Conservation (phyloP, 1,284 basidiomycete genomes). For the Somion occarium region DNA sequence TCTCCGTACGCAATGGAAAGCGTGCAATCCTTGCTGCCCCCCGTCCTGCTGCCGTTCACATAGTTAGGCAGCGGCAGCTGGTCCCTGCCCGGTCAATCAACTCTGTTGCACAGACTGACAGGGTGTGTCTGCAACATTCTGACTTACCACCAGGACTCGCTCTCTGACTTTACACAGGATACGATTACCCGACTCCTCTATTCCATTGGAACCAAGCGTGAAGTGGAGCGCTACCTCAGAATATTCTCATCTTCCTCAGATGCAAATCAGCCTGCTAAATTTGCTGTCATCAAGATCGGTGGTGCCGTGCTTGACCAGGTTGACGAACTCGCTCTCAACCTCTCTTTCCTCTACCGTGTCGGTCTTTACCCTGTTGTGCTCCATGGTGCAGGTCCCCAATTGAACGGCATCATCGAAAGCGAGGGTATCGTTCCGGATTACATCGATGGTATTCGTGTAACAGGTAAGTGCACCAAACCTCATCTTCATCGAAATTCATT, state of each 20-base stretch:
- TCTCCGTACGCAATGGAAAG: conserved; percentile 14
- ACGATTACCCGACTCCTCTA: conserved; percentile 92
- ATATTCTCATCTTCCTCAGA: conserved; percentile 91
- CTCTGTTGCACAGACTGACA: conserved; percentile 54
- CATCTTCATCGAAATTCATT: too few species aligned
- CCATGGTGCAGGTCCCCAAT: conserved; percentile 92
- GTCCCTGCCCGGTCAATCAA: conserved; percentile 38
- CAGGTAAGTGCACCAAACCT: conserved; percentile 48
- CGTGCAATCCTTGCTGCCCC: conserved; percentile 39
- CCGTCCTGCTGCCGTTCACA: conserved; percentile 40
- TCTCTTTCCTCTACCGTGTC: conserved; percentile 91
- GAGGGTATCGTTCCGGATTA: conserved; percentile 93
- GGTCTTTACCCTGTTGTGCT: conserved; percentile 93
- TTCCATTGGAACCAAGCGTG: conserved; percentile 91
- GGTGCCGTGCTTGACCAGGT: conserved; percentile 89
- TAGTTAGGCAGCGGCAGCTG: conserved; percentile 29
- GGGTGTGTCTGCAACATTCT: conserved; percentile 33
- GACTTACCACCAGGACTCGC: neutral
- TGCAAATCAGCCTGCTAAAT: conserved; percentile 80
- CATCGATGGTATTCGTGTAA: conserved; percentile 93
- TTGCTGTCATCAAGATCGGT: conserved; percentile 93
- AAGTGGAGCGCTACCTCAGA: conserved; percentile 93
- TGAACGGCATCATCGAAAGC: conserved; percentile 87
- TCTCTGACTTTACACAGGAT: conserved; percentile 46
- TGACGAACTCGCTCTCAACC: conserved; percentile 86